Evolutionary conservation across 768 basidiomycete species (phyloP).

Genomic region (Boletus rubropictus): DNA sequence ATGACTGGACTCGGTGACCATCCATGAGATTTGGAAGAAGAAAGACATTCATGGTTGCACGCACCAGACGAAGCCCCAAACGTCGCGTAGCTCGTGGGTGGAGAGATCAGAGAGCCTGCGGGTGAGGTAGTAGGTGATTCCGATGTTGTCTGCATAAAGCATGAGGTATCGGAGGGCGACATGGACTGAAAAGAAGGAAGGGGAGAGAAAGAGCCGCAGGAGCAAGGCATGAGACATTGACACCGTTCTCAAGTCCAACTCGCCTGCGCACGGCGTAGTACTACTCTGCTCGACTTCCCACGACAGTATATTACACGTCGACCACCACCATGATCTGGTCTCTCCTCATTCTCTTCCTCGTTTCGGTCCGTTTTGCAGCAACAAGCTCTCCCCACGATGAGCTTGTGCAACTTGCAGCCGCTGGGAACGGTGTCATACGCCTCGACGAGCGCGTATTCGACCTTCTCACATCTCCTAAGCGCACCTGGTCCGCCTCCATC

Average conservation of each 20-base stretch:
- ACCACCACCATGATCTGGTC: constrained; percentile 13
- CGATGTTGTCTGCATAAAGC: constrained; percentile 79
- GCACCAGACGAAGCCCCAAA: constrained; percentile 89
- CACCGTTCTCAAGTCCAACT: neutral
- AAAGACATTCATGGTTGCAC: constrained; percentile 5
- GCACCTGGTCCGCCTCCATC: constrained; percentile 84
- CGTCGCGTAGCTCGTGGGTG: constrained; percentile 67
- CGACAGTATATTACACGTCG: constrained; percentile 3
- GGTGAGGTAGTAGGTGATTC: constrained; percentile 87
- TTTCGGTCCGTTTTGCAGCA: constrained; percentile 31
- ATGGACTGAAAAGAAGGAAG: constrained; percentile 90
- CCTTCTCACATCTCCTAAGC: constrained; percentile 63
- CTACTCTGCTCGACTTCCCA: constrained; percentile 9
- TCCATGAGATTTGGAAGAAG: constrained; percentile 9
- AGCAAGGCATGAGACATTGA: constrained; percentile 71
- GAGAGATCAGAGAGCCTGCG: constrained; percentile 64
- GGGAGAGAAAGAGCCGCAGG: constrained; percentile 86
- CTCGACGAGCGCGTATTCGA: constrained; percentile 75
- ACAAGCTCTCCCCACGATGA: constrained; percentile 40
- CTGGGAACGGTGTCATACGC: constrained; percentile 74
- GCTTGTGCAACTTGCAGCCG: constrained; percentile 61
- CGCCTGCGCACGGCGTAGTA: too few species aligned
- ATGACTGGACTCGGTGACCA: constrained; percentile 51
- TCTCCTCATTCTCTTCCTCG: constrained; percentile 29
- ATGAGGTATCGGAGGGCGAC: constrained; percentile 86